Evolutionary conservation across 306 rosid genomes (phyloP).

Genomic region (Quercus variabilis): DNA sequence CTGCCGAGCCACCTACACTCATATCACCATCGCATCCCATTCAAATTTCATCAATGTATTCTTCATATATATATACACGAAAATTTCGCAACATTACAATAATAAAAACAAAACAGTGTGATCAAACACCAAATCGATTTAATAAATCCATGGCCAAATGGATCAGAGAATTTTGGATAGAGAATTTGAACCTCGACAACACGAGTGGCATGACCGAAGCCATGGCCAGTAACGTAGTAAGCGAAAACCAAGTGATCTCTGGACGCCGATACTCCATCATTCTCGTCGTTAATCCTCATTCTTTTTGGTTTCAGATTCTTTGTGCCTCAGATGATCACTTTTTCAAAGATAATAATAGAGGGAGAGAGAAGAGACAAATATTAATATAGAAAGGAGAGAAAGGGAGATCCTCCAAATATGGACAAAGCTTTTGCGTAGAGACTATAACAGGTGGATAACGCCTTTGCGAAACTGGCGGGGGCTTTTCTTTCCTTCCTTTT

Average conservation of each 20-base stretch:
- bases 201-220: constrained; percentile 96
- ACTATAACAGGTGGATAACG: no score
- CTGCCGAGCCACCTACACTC: constrained; percentile 70
- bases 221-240: constrained; percentile 90
- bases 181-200: constrained; percentile 65
- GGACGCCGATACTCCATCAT: constrained; percentile 73
- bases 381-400: no score
- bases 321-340: not conserved
- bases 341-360: no score
- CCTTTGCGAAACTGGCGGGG: no score
- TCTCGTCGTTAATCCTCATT: constrained; percentile 73
- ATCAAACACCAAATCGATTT: constrained; percentile 6
- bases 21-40: no score
- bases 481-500: no score
- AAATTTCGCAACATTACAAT: no score
- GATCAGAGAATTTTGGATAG: not conserved
- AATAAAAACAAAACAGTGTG: not conserved
- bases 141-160: not conserved
- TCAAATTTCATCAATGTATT: not conserved
- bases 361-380: no score
- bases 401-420: no score
- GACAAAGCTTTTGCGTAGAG: no score
- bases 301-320: not conserved
- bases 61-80: no score
- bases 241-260: constrained; percentile 80